A percentile compares a stretch with the other conserved stretches of the same genome.
Conservation (phyloP, 768 basidiomycete species). For the Pulveroboletus sp. region DNA sequence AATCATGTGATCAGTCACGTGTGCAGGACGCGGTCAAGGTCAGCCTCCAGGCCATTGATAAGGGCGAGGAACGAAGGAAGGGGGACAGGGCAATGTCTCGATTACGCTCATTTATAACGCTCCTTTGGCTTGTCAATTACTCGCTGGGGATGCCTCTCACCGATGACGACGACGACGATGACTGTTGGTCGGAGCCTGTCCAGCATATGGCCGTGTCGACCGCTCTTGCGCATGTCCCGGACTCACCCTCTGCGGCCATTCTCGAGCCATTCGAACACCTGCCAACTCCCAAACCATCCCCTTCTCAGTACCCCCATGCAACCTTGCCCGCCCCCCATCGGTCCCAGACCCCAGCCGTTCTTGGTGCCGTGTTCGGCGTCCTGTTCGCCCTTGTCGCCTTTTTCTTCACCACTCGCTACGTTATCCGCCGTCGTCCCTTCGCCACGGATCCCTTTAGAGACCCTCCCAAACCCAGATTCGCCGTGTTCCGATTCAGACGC, state of each 20-base stretch:
- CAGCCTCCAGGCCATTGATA: constrained; percentile 18
- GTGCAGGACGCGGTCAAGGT: constrained; percentile 7
- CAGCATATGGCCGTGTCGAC: not conserved
- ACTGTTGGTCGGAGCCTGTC: not conserved
- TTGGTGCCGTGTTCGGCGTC: constrained; percentile 18
- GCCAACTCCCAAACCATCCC: constrained; percentile 8
- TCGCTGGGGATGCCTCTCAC: constrained; percentile 6
- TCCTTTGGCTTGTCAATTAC: constrained; percentile 5
- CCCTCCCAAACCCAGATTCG: constrained; percentile 4
- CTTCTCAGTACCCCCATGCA: constrained; percentile 7
- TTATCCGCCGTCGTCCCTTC: constrained; percentile 13
- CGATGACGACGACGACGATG: constrained; percentile 9
- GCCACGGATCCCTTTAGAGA: constrained; percentile 10
- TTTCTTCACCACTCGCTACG: constrained; percentile 1
- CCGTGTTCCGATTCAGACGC: not conserved
- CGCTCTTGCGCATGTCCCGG: not conserved
- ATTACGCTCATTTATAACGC: constrained; percentile 17
- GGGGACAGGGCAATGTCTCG: constrained; percentile 5
- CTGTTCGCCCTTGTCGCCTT: constrained; percentile 9
- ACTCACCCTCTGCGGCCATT: constrained; percentile 3
- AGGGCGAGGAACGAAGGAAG: not conserved
- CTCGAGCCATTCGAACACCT: constrained; percentile 12
- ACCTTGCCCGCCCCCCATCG: constrained; percentile 5
- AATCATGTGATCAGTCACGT: constrained; percentile 19
- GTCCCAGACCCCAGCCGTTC: constrained; percentile 7